These are phyloP conservation scores for Leucaena leucocephala DNA, from an alignment of 306 rosid species.

Conservation along the genomic window DNA sequence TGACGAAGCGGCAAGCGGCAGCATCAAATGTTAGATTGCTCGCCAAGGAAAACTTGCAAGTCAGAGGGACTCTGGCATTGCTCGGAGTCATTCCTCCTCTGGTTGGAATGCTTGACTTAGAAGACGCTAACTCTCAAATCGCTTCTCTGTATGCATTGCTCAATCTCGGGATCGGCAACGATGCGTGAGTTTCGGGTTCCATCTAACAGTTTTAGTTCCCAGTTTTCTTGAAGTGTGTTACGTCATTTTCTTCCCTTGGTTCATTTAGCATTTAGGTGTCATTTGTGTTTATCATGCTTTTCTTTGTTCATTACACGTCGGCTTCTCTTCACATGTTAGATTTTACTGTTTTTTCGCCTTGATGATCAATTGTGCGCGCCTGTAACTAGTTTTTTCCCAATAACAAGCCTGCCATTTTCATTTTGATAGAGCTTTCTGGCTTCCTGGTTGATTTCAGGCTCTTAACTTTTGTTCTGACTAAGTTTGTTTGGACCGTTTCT, in stretches of 20 bases:
- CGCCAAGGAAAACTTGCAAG: slow-evolving; percentile 72
- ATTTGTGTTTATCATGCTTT: not conserved
- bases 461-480: not conserved
- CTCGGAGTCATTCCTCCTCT: slow-evolving; percentile 92
- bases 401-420: slow-evolving; percentile 25
- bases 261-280: not conserved
- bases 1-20: slow-evolving; percentile 49
- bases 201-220: not conserved
- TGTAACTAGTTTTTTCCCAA: slow-evolving; percentile 1
- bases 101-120: slow-evolving; percentile 76
- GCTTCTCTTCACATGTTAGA: not conserved
- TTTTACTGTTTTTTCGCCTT: not conserved
- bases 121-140: slow-evolving; percentile 62
- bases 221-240: not conserved
- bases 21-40: slow-evolving; percentile 66
- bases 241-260: not conserved
- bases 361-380: not conserved
- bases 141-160: slow-evolving; percentile 89
- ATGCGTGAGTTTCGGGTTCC: slow-evolving; percentile 57
- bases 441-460: not conserved
- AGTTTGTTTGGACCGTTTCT: slow-evolving; percentile 15
- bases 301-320: slow-evolving; percentile 29
- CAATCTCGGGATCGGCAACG: slow-evolving; percentile 93
- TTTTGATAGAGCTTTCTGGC: slow-evolving; percentile 11
- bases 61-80: slow-evolving; percentile 80